Percentiles rank a stretch among this genome's conserved stretches.
These are phyloP conservation scores for Diplogelasinospora grovesii DNA, from an alignment of 495 filamentous ascomycete species.

Conservation along the genomic window DNA sequence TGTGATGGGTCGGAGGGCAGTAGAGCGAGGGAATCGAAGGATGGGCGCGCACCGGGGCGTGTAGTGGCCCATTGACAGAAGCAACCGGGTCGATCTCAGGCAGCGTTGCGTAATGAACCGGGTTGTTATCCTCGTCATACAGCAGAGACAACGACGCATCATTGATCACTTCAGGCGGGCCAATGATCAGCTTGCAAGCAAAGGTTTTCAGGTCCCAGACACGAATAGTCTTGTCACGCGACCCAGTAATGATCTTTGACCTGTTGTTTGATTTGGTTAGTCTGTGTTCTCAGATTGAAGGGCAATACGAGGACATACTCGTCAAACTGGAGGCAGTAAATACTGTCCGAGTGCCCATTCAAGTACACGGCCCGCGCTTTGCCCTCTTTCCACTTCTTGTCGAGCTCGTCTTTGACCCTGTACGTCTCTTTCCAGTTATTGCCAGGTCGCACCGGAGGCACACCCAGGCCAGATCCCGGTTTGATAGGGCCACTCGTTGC, in stretches of 20 bases:
- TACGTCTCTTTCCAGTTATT: constrained; percentile 86
- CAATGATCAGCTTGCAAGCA: constrained; percentile 75
- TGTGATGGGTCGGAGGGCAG: constrained; percentile 56
- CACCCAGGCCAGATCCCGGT: constrained; percentile 41
- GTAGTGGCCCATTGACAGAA: constrained; percentile 9
- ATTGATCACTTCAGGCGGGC: constrained; percentile 44
- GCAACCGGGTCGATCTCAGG: constrained; percentile 27
- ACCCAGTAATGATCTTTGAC: constrained; percentile 92
- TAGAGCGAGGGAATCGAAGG: constrained; percentile 41
- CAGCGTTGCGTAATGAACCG: constrained; percentile 40
- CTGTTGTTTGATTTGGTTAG: constrained; percentile 40
- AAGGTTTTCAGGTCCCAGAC: constrained; percentile 90
- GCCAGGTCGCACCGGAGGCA: constrained; percentile 40
- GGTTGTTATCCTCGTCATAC: constrained; percentile 34
- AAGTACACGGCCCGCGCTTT: constrained; percentile 77
- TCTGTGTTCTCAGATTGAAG: constrained; percentile 1
- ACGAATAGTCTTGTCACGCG: constrained; percentile 87
- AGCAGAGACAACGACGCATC: constrained; percentile 30
- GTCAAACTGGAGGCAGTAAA: constrained; percentile 97
- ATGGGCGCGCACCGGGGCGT: constrained; percentile 22
- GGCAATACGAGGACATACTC: constrained; percentile 52
- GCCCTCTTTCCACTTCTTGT: constrained; percentile 70
- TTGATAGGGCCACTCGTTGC: constrained; percentile 41
- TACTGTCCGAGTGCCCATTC: constrained; percentile 86
- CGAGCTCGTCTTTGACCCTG: constrained; percentile 63